Base-by-base conservation (phyloP, 2,329 filamentous ascomycete species). In the Aspergillus fructus region DNA sequence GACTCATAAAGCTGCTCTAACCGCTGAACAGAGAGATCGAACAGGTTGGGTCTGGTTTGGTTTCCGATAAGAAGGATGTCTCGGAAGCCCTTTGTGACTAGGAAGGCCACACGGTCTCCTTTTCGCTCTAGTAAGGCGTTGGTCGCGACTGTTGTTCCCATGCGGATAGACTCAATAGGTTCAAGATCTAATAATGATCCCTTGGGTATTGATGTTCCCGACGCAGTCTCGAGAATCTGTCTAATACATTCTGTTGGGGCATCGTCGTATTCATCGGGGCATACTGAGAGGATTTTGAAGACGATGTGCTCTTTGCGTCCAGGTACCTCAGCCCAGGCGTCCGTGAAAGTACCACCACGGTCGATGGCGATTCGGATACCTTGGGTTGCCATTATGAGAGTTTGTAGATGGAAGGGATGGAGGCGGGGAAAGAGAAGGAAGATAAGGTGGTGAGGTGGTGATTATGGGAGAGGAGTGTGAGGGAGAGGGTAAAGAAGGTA, bases 121-220 rank as follows among this genome's bases (percentile, higher is more conserved):
- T 66, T 66, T 7, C 65, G 53, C 47, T 67, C 64, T 5, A 66
- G 79, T 59, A 96, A 75, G 0, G 91, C 91, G 71, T 96, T 96
- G 0, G 91, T 96, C 11, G 91, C 91, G 11, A 96, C 91, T 0
- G 91, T 96, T 2, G 91, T 96, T 46, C 91, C 91, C 91, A 96
- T 96, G 52, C 91, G 87, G 69, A 96, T 94, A 47, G 53, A 58
- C 41, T 64, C 63, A n/a, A 66, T 59, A 4, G 49, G n/a, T n/a
- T 59, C 48, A 23, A 63, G 49, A 30, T 62, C 59, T 49, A 59
- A 27, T 15, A 55, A 27, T 11, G 49, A 53, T 21, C 53, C 53
- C 39, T 33, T 49, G 13, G 57, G 57, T 48, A 59, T 59, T 49
- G 49, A 49, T 3, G 33, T 56, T 17, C 30, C 57, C 11, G 24